phyloP scores from a whole-genome alignment of 129 eudicot genomes.

The Arctium minus region DNA sequence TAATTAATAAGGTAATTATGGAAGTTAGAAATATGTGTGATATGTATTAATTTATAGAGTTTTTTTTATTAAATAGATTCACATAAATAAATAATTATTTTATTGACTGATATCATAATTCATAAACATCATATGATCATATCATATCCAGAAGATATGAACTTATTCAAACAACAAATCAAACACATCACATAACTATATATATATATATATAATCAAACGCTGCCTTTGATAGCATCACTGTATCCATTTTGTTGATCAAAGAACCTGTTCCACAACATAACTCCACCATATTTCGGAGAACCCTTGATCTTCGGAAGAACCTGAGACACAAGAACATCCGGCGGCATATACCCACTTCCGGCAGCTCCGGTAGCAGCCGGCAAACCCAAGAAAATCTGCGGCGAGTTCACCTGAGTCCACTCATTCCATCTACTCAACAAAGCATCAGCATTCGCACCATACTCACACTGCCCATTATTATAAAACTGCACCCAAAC shows the following conservation, averaged over 20 bases:
- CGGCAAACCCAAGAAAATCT: conserved; percentile 68
- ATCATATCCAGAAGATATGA: conserved; percentile 10
- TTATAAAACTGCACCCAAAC: conserved; percentile 82
- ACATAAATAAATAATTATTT: background rate
- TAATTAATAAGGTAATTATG: no score
- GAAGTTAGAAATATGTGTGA: no score
- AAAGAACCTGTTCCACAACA: conserved; percentile 62
- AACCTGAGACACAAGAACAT: conserved; percentile 45
- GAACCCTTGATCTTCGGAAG: conserved; percentile 59
- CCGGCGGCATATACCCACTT: conserved; percentile 57
- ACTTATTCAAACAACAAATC: background rate
- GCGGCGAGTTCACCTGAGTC: conserved; percentile 31
- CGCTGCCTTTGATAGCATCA: conserved; percentile 38
- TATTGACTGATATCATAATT: conserved; percentile 3
- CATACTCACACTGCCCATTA: conserved; percentile 49
- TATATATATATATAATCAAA: conserved; percentile 6
- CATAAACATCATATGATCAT: background rate
- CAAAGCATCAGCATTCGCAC: conserved; percentile 32
- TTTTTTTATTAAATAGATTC: no score
- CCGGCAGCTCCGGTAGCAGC: conserved; percentile 50
- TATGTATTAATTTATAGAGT: background rate
- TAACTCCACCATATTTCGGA: conserved; percentile 66
- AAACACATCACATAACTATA: background rate
- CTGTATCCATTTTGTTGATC: conserved; percentile 47
- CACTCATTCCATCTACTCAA: conserved; percentile 58